Conservation (phyloP, 1,284 basidiomycete species). For the Puccinia novopanici region DNA sequence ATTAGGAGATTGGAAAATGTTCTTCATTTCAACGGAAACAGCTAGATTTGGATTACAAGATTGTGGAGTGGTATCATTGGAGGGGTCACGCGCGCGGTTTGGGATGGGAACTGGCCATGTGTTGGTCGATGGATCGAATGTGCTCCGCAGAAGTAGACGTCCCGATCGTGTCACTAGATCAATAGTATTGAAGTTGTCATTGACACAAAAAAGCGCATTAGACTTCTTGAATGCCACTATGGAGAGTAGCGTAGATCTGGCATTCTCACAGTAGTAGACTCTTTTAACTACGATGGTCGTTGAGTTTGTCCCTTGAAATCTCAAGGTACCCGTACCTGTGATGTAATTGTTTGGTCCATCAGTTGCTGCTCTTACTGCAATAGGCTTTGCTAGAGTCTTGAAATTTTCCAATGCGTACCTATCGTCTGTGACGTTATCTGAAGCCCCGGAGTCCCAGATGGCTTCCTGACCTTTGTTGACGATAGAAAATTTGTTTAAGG, state of each 20-base stretch:
- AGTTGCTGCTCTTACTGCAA: conserved; percentile 12
- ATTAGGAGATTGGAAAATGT: not conserved
- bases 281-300: not conserved
- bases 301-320: not conserved
- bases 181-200: not conserved
- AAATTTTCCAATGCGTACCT: not conserved
- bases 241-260: not conserved
- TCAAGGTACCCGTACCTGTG: conserved; percentile 17
- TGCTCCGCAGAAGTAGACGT: not conserved
- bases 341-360: not conserved
- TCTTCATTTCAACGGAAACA: not conserved
- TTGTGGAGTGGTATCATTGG: no score
- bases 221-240: not conserved
- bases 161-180: not conserved
- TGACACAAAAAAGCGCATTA: not conserved
- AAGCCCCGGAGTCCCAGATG: conserved; percentile 9
- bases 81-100: not conserved
- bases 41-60: not conserved
- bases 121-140: not conserved
- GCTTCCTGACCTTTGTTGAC: not conserved
- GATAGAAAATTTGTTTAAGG: not conserved
- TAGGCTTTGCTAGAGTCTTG: not conserved
- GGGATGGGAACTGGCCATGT: not conserved
- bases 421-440: conserved; percentile 7
- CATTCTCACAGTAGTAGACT: conserved; percentile 16